Conservation (phyloP, 192 early-diverging fungal species). For the Linnemannia schmuckeri region DNA sequence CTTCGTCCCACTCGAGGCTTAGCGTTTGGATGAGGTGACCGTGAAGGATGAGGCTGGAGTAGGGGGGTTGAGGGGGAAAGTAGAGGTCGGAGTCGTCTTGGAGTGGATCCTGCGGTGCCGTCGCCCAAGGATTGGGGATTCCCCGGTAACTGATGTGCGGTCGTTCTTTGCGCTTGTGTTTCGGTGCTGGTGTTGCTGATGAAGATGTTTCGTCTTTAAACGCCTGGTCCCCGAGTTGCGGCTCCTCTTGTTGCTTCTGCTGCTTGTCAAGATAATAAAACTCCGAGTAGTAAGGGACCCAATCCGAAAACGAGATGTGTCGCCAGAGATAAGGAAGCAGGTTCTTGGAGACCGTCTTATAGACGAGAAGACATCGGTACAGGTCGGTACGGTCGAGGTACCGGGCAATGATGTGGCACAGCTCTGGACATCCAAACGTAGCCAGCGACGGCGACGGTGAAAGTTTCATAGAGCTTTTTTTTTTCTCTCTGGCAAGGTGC, state of each 20-base stretch:
- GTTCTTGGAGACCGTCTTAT: neutral
- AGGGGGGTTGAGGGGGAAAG: neutral
- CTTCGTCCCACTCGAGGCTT: neutral
- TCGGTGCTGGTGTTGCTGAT: neutral
- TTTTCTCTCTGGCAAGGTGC: neutral
- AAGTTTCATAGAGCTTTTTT: neutral
- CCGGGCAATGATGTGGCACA: neutral
- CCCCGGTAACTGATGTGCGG: neutral
- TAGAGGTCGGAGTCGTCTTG: neutral
- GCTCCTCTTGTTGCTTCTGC: neutral
- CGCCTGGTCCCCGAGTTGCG: neutral
- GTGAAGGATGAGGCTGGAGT: neutral
- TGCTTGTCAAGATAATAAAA: neutral
- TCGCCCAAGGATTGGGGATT: neutral
- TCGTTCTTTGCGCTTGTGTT: neutral
- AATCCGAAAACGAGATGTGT: neutral
- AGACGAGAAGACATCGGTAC: neutral
- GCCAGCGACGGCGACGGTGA: neutral
- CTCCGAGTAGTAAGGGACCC: neutral
- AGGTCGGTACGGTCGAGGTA: neutral
- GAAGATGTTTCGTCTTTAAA: neutral
- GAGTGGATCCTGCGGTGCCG: neutral
- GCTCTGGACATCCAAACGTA: neutral
- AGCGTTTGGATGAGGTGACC: neutral
- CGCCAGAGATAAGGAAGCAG: neutral